Evolutionary conservation across 768 basidiomycete genomes (phyloP).

Genomic region (Cystofilobasidium ferigula): DNA sequence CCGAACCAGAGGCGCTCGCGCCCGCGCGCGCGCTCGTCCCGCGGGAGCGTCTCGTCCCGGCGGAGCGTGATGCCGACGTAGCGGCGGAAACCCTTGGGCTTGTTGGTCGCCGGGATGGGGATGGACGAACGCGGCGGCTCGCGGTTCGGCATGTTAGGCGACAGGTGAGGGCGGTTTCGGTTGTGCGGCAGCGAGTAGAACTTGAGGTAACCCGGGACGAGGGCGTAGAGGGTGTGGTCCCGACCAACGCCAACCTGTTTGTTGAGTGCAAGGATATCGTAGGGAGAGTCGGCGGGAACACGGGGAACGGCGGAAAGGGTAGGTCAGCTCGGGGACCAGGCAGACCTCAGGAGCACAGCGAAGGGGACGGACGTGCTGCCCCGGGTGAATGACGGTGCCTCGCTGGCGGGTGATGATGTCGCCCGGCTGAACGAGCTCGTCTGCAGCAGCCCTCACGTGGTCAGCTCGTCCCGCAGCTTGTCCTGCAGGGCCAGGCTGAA

Average conservation of each 20-base stretch:
- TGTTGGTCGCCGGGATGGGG: conserved; percentile 28
- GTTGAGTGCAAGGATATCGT: neutral
- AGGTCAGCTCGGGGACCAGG: conserved; percentile 2
- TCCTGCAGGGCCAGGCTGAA: neutral
- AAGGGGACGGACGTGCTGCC: conserved; percentile 62
- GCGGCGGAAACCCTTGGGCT: conserved; percentile 32
- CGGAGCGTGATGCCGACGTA: conserved; percentile 67
- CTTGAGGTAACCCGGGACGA: conserved; percentile 79
- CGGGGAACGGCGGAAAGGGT: neutral
- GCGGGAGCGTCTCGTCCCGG: conserved; percentile 73
- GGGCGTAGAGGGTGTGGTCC: conserved; percentile 89
- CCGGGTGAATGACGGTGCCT: conserved; percentile 83
- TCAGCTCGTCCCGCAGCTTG: neutral
- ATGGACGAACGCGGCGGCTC: conserved; percentile 8
- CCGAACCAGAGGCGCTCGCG: conserved; percentile 66
- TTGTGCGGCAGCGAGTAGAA: conserved; percentile 51
- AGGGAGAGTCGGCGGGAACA: neutral
- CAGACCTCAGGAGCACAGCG: conserved; percentile 8
- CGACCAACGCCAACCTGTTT: conserved; percentile 84
- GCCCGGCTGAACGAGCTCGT: conserved; percentile 82
- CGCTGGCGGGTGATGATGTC: conserved; percentile 94
- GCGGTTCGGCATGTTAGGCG: conserved; percentile 27
- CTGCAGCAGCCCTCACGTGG: conserved; percentile 40
- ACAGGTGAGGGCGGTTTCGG: conserved; percentile 3
- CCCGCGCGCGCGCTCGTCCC: conserved; percentile 60